These are phyloP conservation scores for Acanthamoeba quina DNA, from an alignment of 208 protist genomes.

Conservation along the genomic window DNA sequence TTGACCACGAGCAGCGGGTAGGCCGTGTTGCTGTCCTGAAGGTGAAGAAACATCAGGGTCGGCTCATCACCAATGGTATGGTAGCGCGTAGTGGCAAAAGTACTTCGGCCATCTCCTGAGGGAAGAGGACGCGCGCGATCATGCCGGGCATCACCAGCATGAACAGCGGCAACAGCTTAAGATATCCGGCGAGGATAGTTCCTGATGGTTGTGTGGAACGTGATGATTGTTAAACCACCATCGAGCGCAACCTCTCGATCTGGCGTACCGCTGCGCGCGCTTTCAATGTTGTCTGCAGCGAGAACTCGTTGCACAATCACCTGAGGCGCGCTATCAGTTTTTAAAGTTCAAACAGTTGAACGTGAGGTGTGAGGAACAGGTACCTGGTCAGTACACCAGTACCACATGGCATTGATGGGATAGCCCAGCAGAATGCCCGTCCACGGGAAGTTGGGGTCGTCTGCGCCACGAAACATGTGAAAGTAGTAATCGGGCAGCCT, in stretches of 20 bases:
- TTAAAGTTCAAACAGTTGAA: too few relatives aligned
- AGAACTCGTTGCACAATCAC: constrained; percentile 82
- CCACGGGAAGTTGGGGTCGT: constrained; percentile 77
- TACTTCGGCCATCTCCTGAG: constrained; percentile 67
- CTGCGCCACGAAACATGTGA: constrained; percentile 70
- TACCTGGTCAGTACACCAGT: constrained; percentile 84
- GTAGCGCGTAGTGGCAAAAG: not conserved
- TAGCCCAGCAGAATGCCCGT: constrained; percentile 75
- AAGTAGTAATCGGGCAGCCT: constrained; percentile 73
- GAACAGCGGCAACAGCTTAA: constrained; percentile 80
- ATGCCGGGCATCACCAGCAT: constrained; percentile 83
- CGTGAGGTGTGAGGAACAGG: too few relatives aligned
- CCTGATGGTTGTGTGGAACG: not conserved
- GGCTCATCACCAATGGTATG: not conserved
- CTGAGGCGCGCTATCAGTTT: not conserved
- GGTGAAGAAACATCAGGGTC: not conserved
- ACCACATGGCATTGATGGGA: constrained; percentile 76
- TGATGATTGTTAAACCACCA: not conserved
- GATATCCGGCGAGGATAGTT: constrained; percentile 67
- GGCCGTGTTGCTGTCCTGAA: constrained; percentile 79
- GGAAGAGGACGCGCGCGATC: constrained; percentile 76
- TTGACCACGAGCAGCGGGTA: constrained; percentile 77
- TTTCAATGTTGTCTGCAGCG: constrained; percentile 65
- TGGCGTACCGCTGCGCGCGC: constrained; percentile 58
- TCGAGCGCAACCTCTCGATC: not conserved